These are phyloP conservation scores for Penicillium occitanis DNA, from an alignment of 2,329 filamentous ascomycete genomes.

Conservation along the genomic window DNA sequence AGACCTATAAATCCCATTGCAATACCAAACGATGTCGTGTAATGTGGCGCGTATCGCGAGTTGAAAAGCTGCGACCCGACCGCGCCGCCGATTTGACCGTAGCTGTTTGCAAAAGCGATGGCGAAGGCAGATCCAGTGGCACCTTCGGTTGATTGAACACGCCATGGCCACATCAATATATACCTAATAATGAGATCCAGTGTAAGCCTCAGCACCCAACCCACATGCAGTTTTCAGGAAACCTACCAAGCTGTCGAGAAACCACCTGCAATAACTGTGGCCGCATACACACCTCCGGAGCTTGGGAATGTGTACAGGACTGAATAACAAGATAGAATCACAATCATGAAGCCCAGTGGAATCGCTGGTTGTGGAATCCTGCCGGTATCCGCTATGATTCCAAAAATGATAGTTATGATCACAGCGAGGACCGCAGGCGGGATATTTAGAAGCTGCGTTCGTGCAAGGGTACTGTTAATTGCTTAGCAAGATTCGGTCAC, in stretches of 20 bases:
- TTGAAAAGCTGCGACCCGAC: slow-evolving; percentile 26
- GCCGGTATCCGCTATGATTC: slow-evolving; percentile 46
- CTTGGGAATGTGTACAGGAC: not conserved
- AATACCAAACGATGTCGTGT: slow-evolving; percentile 24
- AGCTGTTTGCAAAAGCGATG: slow-evolving; percentile 26
- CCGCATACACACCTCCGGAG: not conserved
- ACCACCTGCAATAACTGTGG: not conserved
- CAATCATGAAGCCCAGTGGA: slow-evolving; percentile 44
- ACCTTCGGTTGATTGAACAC: not conserved
- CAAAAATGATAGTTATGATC: slow-evolving; percentile 38
- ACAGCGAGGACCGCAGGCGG: not conserved
- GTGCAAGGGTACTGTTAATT: not conserved
- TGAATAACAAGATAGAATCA: slow-evolving; percentile 48
- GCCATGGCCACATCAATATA: not conserved
- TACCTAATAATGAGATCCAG: not conserved
- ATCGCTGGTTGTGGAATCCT: slow-evolving; percentile 46
- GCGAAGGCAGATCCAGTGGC: slow-evolving; percentile 11
- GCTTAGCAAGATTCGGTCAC: not conserved
- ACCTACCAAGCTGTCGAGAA: not conserved
- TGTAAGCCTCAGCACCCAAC: not conserved
- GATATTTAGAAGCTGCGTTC: not conserved
- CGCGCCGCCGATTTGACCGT: slow-evolving; percentile 26
- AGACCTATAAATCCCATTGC: slow-evolving; percentile 19
- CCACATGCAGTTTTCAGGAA: not conserved
- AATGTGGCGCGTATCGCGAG: slow-evolving; percentile 24